Evolutionary conservation across 306 rosid species (phyloP).

Genomic region (Begonia masoniana): DNA sequence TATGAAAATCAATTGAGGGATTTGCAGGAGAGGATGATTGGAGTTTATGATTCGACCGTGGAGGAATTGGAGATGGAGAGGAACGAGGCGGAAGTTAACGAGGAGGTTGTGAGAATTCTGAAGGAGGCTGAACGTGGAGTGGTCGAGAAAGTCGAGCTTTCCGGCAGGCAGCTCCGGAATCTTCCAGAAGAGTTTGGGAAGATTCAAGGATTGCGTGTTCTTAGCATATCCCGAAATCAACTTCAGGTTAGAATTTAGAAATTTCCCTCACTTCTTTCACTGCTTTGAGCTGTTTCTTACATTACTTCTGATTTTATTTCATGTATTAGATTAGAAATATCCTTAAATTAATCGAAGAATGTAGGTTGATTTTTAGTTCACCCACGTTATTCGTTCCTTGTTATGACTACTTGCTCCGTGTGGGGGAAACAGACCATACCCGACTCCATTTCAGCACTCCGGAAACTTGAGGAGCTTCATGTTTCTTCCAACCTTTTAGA

Average conservation of each 20-base stretch:
- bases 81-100: slow-evolving; percentile 13
- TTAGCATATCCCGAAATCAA: slow-evolving; percentile 49
- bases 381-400: too few species aligned
- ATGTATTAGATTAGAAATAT: too few species aligned
- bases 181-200: slow-evolving; percentile 60
- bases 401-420: not conserved
- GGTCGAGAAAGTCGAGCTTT: slow-evolving; percentile 40
- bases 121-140: slow-evolving; percentile 42
- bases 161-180: slow-evolving; percentile 23
- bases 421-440: slow-evolving; percentile 46
- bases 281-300: too few species aligned
- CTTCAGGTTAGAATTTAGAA: slow-evolving; percentile 27
- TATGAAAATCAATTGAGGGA: slow-evolving; percentile 57
- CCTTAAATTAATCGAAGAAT: too few species aligned
- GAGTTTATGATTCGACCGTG: slow-evolving; percentile 39
- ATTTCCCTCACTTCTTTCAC: too few species aligned
- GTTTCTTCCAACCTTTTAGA: slow-evolving; percentile 50
- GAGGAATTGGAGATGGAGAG: not conserved
- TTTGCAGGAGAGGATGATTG: slow-evolving; percentile 45
- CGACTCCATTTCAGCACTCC: slow-evolving; percentile 54
- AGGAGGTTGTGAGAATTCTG: slow-evolving; percentile 46
- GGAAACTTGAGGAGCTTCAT: slow-evolving; percentile 65
- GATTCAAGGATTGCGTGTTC: slow-evolving; percentile 36
- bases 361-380: too few species aligned
- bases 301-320: too few species aligned